These are phyloP conservation scores for Forsythia viridissima DNA, from an alignment of 257 asterid species.

Conservation along the genomic window DNA sequence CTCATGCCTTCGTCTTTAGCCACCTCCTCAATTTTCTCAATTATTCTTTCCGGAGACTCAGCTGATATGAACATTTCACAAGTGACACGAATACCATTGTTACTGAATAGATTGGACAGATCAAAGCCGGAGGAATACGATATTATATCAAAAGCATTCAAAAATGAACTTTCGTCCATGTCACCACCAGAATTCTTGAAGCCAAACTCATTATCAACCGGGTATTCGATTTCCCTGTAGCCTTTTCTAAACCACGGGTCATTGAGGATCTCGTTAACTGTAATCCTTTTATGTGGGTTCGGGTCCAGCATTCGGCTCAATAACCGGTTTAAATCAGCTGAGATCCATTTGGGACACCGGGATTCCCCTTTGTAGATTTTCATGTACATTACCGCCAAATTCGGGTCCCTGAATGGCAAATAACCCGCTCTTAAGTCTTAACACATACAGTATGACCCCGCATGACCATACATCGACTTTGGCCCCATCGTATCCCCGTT, in stretches of 20 bases:
- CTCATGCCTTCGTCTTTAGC: constrained; percentile 29
- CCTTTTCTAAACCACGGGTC: constrained; percentile 19
- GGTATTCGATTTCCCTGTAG: constrained; percentile 8
- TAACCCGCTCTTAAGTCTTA: neutral
- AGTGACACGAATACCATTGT: neutral
- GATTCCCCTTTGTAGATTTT: neutral
- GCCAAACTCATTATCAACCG: constrained; percentile 5
- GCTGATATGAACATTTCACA: constrained; percentile 31
- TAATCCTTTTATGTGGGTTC: constrained; percentile 3
- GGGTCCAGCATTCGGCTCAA: neutral
- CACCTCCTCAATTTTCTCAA: constrained; percentile 27
- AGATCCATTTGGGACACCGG: neutral
- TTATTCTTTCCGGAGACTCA: constrained; percentile 25
- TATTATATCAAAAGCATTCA: constrained; percentile 46
- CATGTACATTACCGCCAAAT: neutral
- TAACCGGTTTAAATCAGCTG: neutral
- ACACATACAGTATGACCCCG: neutral
- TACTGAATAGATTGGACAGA: constrained; percentile 28
- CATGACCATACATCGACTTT: constrained; percentile 12
- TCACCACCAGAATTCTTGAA: neutral
- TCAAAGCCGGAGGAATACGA: constrained; percentile 43
- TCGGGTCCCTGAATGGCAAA: neutral
- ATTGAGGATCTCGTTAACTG: neutral
- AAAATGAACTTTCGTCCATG: neutral
- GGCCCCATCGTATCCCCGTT: constrained; percentile 2